Base-by-base conservation (phyloP, 805 yeast species). In the Schwanniomyces pseudopolymorphus region DNA sequence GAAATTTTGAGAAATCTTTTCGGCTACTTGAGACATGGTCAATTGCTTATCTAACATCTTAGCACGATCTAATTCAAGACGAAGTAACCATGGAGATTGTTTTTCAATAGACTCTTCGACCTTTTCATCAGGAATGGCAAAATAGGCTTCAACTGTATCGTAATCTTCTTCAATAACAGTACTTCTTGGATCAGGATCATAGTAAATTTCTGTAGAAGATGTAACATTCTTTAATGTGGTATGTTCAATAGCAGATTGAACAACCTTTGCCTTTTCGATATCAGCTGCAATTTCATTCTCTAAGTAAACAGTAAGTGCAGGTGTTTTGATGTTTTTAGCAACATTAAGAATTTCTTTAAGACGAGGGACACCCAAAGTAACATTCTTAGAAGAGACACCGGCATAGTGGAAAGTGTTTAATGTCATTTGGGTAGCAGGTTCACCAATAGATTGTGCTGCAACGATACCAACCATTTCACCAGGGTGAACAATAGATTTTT, bases 381-480 rank as follows among this genome's bases (percentile, higher is more conserved):
- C 97, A 67, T 90, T 90, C 84, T 89, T 90, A 3, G 96, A 88
- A 27, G 96, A 90, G 49, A 90, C 97, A 85, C 97, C 97, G 14
- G 97, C 97, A 76, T 89, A 90, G 76, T 90, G 97, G 91, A 90
- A 91, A 57, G 97, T 91, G 63, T 91, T 91, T 70, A 91, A 79
- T 2, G 97, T 91, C 97, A 91, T 91, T 70, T 91, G 97, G 26
- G 97, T 91, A 35, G 97, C 97, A 43, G 97, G 97, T 66, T 91
- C 97, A 75, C 97, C 97, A 71, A 91, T 91, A 31, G 96, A 89
- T 74, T 91, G 97, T 2, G 97, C 97, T 44, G 97, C 97, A 61
- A 91, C 80, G 43, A 91, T 96, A 76, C 97, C 97, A 48, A 91
- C 97, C 97, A 91, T 91, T 66, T 91, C 97, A 78, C 97, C 97